These are phyloP conservation scores for Brettanomyces bruxellensis DNA, from an alignment of 805 yeast species.

Conservation along the genomic window DNA sequence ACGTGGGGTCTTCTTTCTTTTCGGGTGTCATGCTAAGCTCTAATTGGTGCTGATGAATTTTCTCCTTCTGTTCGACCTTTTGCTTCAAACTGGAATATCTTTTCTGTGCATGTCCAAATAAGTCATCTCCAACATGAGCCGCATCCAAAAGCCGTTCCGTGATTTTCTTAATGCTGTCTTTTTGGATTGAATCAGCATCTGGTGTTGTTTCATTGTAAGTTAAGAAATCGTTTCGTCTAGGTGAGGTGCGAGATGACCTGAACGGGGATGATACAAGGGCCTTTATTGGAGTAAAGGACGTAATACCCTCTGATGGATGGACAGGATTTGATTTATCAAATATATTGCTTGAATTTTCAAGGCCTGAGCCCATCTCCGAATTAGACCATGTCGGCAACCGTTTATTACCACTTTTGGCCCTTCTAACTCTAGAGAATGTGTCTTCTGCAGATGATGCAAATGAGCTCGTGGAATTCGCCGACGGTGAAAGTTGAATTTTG, in stretches of 20 bases:
- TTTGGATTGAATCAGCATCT: conserved; percentile 3
- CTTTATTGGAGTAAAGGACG: conserved; percentile 22
- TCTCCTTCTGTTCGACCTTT: conserved; percentile 6
- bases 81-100: conserved; percentile 9
- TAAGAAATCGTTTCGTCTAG: not conserved
- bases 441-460: conserved; percentile 20
- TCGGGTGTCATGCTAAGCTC: not conserved
- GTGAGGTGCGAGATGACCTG: conserved; percentile 7
- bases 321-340: conserved; percentile 2
- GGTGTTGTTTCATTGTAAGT: not conserved
- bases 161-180: not conserved
- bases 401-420: not conserved
- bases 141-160: not conserved
- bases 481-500: not conserved
- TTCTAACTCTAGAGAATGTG: conserved; percentile 18
- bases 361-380: conserved; percentile 1
- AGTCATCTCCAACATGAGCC: not conserved
- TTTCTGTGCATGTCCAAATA: no score
- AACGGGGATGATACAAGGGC: conserved; percentile 26
- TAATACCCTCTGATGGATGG: conserved; percentile 6
- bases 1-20: not conserved
- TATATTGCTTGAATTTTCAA: conserved; percentile 1
- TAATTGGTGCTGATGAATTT: conserved; percentile 1
- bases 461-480: conserved; percentile 5
- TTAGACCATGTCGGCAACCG: not conserved